Conservation (phyloP, 2,329 filamentous ascomycete species). For the Exophiala lecanii-corni region DNA sequence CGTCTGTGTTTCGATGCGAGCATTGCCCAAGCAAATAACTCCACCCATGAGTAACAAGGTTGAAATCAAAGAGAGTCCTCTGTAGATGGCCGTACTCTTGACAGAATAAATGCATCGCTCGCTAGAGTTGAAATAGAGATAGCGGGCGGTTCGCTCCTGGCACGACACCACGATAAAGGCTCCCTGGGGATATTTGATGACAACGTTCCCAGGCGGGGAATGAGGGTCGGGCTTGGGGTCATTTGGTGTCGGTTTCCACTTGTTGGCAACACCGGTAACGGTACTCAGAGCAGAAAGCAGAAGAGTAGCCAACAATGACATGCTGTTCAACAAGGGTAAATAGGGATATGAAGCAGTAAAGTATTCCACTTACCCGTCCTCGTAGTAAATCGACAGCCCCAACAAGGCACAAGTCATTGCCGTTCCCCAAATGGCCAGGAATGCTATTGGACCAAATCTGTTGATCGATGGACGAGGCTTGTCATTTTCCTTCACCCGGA, state of each 20-base stretch:
- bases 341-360: too few relatives aligned
- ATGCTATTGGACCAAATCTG: conserved; percentile 42
- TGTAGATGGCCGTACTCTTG: conserved; percentile 36
- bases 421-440: conserved; percentile 43
- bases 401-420: conserved; percentile 41
- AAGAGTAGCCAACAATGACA: conserved; percentile 47
- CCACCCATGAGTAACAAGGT: conserved; percentile 51
- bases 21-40: conserved; percentile 48
- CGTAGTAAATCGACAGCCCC: conserved; percentile 39
- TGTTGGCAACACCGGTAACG: conserved; percentile 46
- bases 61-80: conserved; percentile 45
- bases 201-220: conserved; percentile 41
- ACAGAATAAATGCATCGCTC: conserved; percentile 47
- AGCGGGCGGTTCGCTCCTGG: conserved; percentile 46
- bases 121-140: conserved; percentile 47
- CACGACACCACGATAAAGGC: conserved; percentile 48
- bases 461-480: conserved; percentile 39
- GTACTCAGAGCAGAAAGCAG: conserved; percentile 47
- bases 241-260: conserved; percentile 44
- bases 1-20: conserved; percentile 44
- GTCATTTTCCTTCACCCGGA: conserved; percentile 34
- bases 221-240: conserved; percentile 31
- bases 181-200: conserved; percentile 49
- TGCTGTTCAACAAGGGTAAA: conserved; percentile 28
- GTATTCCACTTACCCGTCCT: conserved; percentile 34